Evolutionary conservation across 495 filamentous ascomycete species (phyloP).

Genomic region (Daldinia vernicosa): DNA sequence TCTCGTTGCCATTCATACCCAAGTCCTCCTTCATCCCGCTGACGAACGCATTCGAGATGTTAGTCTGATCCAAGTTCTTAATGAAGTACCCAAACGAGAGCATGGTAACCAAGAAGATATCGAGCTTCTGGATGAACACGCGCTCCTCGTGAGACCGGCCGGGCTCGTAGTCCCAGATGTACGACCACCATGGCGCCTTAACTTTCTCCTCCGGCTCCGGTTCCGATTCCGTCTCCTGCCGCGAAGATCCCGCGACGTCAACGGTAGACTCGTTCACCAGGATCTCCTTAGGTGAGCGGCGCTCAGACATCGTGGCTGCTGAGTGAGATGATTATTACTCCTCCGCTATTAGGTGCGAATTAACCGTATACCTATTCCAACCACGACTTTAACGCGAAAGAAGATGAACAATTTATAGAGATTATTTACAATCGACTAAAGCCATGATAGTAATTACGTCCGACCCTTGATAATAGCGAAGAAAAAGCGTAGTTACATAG

Average conservation of each 20-base stretch:
- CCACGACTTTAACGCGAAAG: neutral
- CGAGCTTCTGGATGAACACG: constrained; percentile 42
- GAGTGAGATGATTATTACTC: neutral
- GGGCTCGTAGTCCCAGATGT: constrained; percentile 44
- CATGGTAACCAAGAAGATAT: constrained; percentile 51
- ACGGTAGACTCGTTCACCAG: constrained; percentile 22
- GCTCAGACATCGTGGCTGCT: constrained; percentile 23
- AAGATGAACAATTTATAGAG: constrained; percentile 3
- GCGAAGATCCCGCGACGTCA: constrained; percentile 15
- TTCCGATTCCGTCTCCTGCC: neutral
- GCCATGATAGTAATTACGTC: constrained; percentile 1
- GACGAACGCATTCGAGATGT: constrained; percentile 55
- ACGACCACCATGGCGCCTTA: constrained; percentile 42
- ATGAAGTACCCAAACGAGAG: constrained; percentile 54
- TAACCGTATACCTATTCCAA: neutral
- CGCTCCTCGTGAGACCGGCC: constrained; percentile 40
- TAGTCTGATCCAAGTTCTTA: constrained; percentile 54
- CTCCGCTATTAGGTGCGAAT: neutral
- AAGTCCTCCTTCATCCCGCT: constrained; percentile 51
- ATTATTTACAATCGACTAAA: neutral
- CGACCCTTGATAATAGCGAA: neutral
- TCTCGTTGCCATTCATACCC: constrained; percentile 45
- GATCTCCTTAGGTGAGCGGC: constrained; percentile 23
- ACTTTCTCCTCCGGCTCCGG: constrained; percentile 4
- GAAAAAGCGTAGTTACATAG: neutral